Percentiles rank a stretch among this genome's conserved stretches.
Conservation (phyloP, 2,329 filamentous ascomycete genomes). For the Annulohypoxylon truncatum region DNA sequence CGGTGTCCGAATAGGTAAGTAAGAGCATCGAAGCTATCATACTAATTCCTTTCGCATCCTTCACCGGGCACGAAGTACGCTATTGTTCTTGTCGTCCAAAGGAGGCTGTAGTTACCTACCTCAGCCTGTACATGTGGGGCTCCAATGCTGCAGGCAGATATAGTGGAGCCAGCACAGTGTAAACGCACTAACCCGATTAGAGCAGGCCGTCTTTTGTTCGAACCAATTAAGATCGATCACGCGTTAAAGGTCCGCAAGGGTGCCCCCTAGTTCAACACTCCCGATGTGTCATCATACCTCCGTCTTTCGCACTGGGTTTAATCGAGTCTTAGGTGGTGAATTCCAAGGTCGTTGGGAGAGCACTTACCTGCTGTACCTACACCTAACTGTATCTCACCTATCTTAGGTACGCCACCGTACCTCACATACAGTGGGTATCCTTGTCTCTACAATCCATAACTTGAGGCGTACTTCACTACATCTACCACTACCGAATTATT, state of each 20-base stretch:
- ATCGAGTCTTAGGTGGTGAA: too few species aligned
- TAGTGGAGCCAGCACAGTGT: constrained; percentile 22
- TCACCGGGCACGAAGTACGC: not conserved
- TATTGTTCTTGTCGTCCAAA: constrained; percentile 2
- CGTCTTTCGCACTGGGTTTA: constrained; percentile 31
- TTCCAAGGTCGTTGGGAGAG: too few species aligned
- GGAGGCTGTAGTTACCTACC: not conserved
- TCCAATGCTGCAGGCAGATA: constrained; percentile 9
- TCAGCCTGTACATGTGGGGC: constrained; percentile 10
- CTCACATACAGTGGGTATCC: not conserved
- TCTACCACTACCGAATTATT: not conserved
- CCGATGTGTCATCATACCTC: constrained; percentile 37
- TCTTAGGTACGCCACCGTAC: not conserved
- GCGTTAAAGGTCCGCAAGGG: constrained; percentile 20
- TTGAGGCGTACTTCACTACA: not conserved
- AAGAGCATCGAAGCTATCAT: not conserved
- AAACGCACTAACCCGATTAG: constrained; percentile 12
- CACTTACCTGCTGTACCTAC: too few species aligned
- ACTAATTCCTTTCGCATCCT: constrained; percentile 9
- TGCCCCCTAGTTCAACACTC: constrained; percentile 25
- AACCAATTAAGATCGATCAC: constrained; percentile 25
- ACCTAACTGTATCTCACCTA: constrained; percentile 1
- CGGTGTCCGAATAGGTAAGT: not conserved
- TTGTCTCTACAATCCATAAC: not conserved
- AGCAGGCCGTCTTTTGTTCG: constrained; percentile 1